These are phyloP conservation scores for Irineochytrium annulatum DNA, from an alignment of 192 early-diverging fungal genomes.

Conservation along the genomic window DNA sequence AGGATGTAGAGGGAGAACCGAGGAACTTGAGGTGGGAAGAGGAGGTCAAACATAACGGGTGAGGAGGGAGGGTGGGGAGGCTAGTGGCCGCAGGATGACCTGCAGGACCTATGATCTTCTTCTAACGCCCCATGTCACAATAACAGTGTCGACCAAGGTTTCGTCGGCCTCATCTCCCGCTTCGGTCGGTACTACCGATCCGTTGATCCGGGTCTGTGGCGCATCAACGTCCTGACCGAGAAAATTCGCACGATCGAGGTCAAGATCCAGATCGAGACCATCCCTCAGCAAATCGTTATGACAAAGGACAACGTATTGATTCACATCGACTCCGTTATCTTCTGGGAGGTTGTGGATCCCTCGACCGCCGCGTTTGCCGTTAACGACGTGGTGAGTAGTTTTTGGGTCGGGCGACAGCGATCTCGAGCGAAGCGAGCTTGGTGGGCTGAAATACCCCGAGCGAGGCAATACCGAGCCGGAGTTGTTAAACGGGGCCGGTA, in stretches of 20 bases:
- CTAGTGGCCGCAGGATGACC: too few species aligned
- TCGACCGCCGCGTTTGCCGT: slow-evolving; percentile 78
- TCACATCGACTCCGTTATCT: slow-evolving; percentile 78
- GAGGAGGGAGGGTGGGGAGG: too few species aligned
- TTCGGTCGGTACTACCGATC: slow-evolving; percentile 52
- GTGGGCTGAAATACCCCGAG: too few species aligned
- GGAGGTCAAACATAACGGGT: too few species aligned
- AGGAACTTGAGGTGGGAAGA: too few species aligned
- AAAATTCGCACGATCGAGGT: slow-evolving; percentile 43
- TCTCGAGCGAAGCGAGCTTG: too few species aligned
- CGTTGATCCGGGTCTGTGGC: slow-evolving; percentile 46
- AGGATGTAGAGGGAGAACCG: too few species aligned
- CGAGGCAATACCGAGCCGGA: too few species aligned
- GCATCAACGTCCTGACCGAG: slow-evolving; percentile 41
- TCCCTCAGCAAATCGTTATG: slow-evolving; percentile 74
- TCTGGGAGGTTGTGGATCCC: slow-evolving; percentile 75
- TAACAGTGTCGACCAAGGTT: slow-evolving; percentile 62
- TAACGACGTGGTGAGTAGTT: too few species aligned
- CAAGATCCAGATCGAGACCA: slow-evolving; percentile 58
- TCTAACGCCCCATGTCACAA: slow-evolving; percentile 10
- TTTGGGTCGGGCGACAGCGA: too few species aligned
- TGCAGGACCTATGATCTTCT: background rate
- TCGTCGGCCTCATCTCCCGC: slow-evolving; percentile 61
- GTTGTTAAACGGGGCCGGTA: too few species aligned
- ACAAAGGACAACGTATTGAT: slow-evolving; percentile 73